phyloP scores from a whole-genome alignment of 805 yeast genomes.

The Candida chauliodis region DNA sequence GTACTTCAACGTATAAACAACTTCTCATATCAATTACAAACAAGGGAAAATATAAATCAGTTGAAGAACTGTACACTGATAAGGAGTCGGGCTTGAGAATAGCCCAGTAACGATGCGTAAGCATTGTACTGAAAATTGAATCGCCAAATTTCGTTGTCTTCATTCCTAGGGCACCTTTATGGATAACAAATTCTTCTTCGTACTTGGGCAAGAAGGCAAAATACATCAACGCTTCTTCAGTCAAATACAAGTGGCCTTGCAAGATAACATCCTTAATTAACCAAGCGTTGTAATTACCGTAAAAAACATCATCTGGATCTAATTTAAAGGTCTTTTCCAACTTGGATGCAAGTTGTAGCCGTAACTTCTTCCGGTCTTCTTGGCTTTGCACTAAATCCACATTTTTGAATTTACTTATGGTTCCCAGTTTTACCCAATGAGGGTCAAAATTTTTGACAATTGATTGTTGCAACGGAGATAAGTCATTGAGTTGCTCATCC shows the following conservation, averaged over 20 bases:
- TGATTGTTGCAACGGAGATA: constrained; percentile 23
- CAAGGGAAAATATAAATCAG: constrained; percentile 81
- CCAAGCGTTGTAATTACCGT: constrained; percentile 74
- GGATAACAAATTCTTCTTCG: constrained; percentile 25
- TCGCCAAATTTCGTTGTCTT: constrained; percentile 39
- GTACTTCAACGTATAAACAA: constrained; percentile 58
- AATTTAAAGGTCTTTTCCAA: constrained; percentile 39
- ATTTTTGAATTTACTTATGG: constrained; percentile 10
- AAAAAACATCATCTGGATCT: constrained; percentile 51
- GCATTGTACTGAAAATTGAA: constrained; percentile 27
- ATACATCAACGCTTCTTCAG: constrained; percentile 61
- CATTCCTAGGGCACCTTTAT: constrained; percentile 37
- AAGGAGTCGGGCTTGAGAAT: constrained; percentile 66
- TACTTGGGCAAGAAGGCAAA: constrained; percentile 73
- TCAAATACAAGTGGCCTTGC: constrained; percentile 81
- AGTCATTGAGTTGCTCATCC: constrained; percentile 1
- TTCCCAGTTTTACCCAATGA: constrained; percentile 12
- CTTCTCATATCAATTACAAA: constrained; percentile 68
- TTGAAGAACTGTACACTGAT: constrained; percentile 63
- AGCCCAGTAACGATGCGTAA: constrained; percentile 70
- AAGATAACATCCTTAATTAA: constrained; percentile 73
- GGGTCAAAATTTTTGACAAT: constrained; percentile 27
- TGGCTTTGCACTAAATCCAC: constrained; percentile 9
- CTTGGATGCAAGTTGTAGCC: constrained; percentile 30
- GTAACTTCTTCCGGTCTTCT: constrained; percentile 6